Base-by-base conservation (phyloP, 2,329 filamentous ascomycete species). In the Lachnellula occidentalis region DNA sequence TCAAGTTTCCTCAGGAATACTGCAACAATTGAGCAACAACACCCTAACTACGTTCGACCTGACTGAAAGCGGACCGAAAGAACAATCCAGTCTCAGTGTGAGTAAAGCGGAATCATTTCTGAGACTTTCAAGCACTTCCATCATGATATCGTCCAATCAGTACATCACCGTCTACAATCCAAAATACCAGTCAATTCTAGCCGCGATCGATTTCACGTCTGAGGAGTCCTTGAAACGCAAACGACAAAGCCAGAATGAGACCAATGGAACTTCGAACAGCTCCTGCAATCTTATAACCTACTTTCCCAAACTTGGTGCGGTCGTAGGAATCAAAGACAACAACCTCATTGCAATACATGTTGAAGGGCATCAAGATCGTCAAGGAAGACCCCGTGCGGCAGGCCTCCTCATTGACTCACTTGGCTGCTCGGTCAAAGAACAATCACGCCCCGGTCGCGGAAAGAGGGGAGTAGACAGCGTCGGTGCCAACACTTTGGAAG, bases 391-490 rank as follows among this genome's bases (percentile, higher is more conserved):
- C 37, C 78, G 78, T 39, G 73, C 75, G 1, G 78, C 82, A 50
- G 85, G 86, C 8, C 74, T 88, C 7, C 72, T 92, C 24, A 86
- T 88, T 34, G 87, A 92, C 66, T 87, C 87, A 0, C 81, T 92
- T 51, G 86, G 87, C 1, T 85, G 85, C 56, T 87, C 86, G 2
- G 72, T 80, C 5, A 64, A 51, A n/a, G 55, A 75, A 1, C 69
- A 59, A 61, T 72, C 39, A 60, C 68, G 64, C 22, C 48, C 61
- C 19, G 51, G 51, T 11, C 50, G 48, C 21, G 58, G 45, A n/a
- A 58, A 57, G 37, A 53, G 51, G 24, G 43, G 34, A 8, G 15
- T 27, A 4, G 34, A 31, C 21, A 45, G 46, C 15, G 39, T 56
- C 19, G 53, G 53, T 9, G 56, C 59, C 39, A 52, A 51, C 24